Evolutionary conservation across 176 grass and related monocot species (phyloP), one percentile per base, ranked within the genome.

Genomic region (Tuctoria greenei): DNA sequence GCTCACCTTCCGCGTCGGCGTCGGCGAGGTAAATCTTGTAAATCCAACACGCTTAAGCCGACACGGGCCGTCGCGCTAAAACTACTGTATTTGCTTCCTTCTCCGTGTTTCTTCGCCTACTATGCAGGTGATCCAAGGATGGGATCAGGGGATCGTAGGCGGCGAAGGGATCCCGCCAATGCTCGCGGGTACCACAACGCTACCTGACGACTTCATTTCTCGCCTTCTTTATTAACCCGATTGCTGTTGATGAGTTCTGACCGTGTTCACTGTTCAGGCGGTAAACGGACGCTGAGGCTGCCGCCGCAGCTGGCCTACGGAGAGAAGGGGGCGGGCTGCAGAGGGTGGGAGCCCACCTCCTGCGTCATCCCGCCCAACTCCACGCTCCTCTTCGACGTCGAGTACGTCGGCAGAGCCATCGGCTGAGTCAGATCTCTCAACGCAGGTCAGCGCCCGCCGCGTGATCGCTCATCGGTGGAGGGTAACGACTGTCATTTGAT

Each of bases 381-480:
- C 38, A 98, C 91, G 10, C 95, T 98, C 72, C 84, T 98, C 54
- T 98, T 94, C 76, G 91, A 93, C 34, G 91, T 98, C 39, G 95
- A 98, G 85, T 93, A 87, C 72, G 71, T 94, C 20, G 91, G 95
- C 72, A 75, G 79, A 82, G 89, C 84, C 41, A 2, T 83, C 64
- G 24, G 74, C 72, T 92, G 81, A 47, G 31, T 41, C 6, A 87
- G 38, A 18, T 18, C 52, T 49, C 23, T 9, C 0, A 6, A 36
- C 31, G 31, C 31, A 31, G 31, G 2, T 3, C 31, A 31, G 31
- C 31, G 31, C 31, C 31, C 31, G 31, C 31, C 31, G 31, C 3
- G 31, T 31, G 31, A 3, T 31, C 31, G 31, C 31, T 31, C 31
- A 31, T 31, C 31, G 2, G 31, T 31, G 2, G 31, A 31, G 31